These are phyloP conservation scores for Paecilomyces sp. DNA, from an alignment of 2,329 filamentous ascomycete genomes.

Conservation along the genomic window DNA sequence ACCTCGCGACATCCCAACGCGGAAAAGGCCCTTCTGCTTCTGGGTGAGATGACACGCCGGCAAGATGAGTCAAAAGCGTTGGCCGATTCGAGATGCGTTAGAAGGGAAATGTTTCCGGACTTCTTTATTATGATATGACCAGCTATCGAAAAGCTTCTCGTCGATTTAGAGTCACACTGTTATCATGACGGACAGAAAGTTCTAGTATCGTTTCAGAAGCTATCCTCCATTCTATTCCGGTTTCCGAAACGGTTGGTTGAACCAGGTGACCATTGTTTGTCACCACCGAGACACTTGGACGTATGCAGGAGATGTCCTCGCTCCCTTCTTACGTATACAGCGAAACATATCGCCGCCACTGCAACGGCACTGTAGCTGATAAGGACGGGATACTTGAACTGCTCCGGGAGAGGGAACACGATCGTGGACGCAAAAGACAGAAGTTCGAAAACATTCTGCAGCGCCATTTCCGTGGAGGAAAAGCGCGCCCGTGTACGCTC, in stretches of 20 bases:
- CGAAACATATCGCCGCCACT: conserved; percentile 36
- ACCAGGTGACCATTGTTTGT: background rate
- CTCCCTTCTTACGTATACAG: conserved; percentile 49
- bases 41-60: conserved; percentile 27
- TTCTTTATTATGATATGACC: conserved; percentile 25
- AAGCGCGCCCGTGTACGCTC: conserved; percentile 57
- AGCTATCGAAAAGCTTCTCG: background rate
- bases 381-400: conserved; percentile 58
- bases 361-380: conserved; percentile 44
- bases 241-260: background rate
- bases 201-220: background rate
- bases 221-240: background rate
- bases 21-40: conserved; percentile 20
- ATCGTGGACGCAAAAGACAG: conserved; percentile 60
- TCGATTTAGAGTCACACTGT: background rate
- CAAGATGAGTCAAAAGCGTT: conserved; percentile 26
- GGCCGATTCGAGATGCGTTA: conserved; percentile 27
- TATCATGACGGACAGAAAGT: background rate
- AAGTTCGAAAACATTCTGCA: conserved; percentile 66
- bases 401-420: conserved; percentile 53
- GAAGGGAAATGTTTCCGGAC: conserved; percentile 25
- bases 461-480: conserved; percentile 59
- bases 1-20: conserved; percentile 22
- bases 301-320: conserved; percentile 56
- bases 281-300: conserved; percentile 15